Base-by-base conservation (phyloP, 148 eudicot genomes). In the Rhododendron kiyosumense region DNA sequence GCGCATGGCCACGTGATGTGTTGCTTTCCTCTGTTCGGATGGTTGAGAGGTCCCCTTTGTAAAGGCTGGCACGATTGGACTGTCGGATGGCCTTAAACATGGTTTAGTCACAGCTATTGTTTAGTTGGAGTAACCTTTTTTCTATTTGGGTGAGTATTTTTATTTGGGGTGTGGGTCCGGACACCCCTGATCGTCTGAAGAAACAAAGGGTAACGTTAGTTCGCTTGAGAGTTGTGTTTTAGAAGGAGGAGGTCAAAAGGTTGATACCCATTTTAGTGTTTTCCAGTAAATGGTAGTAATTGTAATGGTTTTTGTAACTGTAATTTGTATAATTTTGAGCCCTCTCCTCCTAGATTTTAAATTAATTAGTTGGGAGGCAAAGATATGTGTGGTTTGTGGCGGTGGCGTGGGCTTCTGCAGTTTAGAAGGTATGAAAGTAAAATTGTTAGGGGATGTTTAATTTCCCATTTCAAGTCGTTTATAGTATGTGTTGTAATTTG, bases 51-150 rank as follows among this genome's bases (percentile, higher is more conserved):
- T 41, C 80, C 80, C 80, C 81, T 28, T 43, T 18, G 45, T 18
- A 76, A 83, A 83, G 79, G 85, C 82, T 83, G 74, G 78, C 73
- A 69, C 51, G 43, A 46, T 45, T 49, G 61, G 38, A 49, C 36
- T 24, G n/a, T 41, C 18, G 20, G 24, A 32, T 5, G 32, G 32
- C 11, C 78, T 5, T 36, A 17, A 15, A 11, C 22, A 67, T 61
- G 28, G 67, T 61, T 59, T 61, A 43, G 7, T 43, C 61, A 54
- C 61, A 54, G 22, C 67, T 24, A 5, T 5, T 61, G 67, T 61
- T 24, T 36, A 24, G 24, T 22, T 61, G 69, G 12, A 8, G 26
- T 61, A 18, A 59, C 9, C 15, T 59, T 59, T 59, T 57, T 17
- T 52, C 18, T 57, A 36, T 36, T 36, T 49, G 14, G 13, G 59